Evolutionary conservation across 2,329 filamentous ascomycete genomes (phyloP), one percentile per base, ranked within the genome.

Genomic region (Trichophyton benhamiae): DNA sequence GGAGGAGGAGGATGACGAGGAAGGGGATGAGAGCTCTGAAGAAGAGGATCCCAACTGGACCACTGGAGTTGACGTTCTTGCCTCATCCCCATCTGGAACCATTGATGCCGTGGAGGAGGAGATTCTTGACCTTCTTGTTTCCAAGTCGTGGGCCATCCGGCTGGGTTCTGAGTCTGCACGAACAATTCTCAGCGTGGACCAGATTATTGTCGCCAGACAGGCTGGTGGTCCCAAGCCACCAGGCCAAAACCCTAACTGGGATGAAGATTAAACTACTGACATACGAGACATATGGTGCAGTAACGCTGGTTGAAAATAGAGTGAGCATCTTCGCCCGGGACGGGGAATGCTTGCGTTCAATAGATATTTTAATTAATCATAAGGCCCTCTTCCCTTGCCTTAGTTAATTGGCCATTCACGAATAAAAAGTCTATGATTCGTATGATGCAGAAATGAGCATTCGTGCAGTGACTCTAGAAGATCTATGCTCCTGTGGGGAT

Each of bases 151-250:
- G 92, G 94, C 94, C 55, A 96, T 99, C 76, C 94, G 94, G 79
- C 82, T 99, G 66, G 95, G 94, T 42, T 96, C 92, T 25, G 94
- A 99, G 77, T 87, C 94, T 46, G 92, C 91, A 60, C 84, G 94
- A 70, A 99, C 94, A 57, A 88, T 99, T 33, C 80, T 99, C 66
- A 95, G 91, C 57, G 94, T 99, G 44, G 94, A 99, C 76, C 95
- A 99, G 79, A 99, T 99, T 72, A 99, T 99, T 72, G 94, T 99
- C 62, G 91, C 95, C 65, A 86, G 92, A 78, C 94, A 97, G 79
- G 94, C 95, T 57, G 94, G 94, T 72, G 94, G 94, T 42, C 94
- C 95, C 22, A 99, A 99, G 82, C 92, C 92, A 61, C 94, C 94
- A 33, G 91, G 88, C 55, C 94, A 91, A 67, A 96, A 96, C 77